Evolutionary conservation across 495 filamentous ascomycete genomes (phyloP).

Genomic region (Aspergillus ellipticus): DNA sequence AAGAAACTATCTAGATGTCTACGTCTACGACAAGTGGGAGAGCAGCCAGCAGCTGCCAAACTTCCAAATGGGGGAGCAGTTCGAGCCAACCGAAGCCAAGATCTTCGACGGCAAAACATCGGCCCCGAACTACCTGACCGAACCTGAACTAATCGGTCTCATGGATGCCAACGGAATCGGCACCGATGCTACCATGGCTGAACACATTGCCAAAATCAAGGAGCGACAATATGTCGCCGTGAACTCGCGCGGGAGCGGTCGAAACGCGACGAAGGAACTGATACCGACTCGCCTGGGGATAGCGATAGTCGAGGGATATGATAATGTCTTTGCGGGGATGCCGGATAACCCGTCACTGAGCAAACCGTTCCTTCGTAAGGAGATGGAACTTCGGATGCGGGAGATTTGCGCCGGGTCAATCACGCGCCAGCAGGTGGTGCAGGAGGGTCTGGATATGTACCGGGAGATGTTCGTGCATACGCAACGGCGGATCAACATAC

Average conservation of each 20-base stretch:
- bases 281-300: conserved; percentile 88
- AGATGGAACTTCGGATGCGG: conserved; percentile 95
- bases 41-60: conserved; percentile 77
- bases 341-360: conserved; percentile 73
- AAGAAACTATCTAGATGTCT: conserved; percentile 92
- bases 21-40: conserved; percentile 93
- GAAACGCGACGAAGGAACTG: conserved; percentile 70
- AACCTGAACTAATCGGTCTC: conserved; percentile 92
- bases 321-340: conserved; percentile 70
- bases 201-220: conserved; percentile 95
- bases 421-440: conserved; percentile 67
- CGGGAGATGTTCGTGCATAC: conserved; percentile 77
- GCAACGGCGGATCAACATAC: conserved; percentile 63
- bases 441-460: conserved; percentile 79
- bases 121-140: conserved; percentile 82
- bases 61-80: conserved; percentile 72
- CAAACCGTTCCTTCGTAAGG: conserved; percentile 96
- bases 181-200: conserved; percentile 98
- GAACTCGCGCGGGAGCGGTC: conserved; percentile 50
- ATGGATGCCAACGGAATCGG: conserved; percentile 99
- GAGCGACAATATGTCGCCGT: conserved; percentile 77
- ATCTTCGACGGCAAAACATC: conserved; percentile 84
- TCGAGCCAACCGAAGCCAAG: conserved; percentile 84
- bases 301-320: conserved; percentile 88
- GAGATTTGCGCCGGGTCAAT: conserved; percentile 88